Evolutionary conservation across 2,329 filamentous ascomycete genomes (phyloP).

Genomic region (Hypoxylon sp.): DNA sequence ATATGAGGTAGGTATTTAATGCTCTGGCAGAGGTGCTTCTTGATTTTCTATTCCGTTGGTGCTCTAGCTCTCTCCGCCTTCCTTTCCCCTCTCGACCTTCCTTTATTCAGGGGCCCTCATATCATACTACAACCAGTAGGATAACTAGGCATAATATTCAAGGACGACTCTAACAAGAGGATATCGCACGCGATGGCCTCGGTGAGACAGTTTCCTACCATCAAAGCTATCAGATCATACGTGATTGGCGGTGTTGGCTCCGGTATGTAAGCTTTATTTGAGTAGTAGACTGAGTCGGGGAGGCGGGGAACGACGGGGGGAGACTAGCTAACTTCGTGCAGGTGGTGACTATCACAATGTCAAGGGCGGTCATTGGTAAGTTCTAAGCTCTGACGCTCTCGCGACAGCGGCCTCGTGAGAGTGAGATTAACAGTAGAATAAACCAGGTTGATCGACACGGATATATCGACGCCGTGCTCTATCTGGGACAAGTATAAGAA

Average conservation of each 20-base stretch:
- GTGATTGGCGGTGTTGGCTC: conserved; percentile 73
- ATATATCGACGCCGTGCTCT: conserved; percentile 93
- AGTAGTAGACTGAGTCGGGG: neutral
- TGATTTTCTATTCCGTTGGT: conserved; percentile 4
- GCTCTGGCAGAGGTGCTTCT: conserved; percentile 22
- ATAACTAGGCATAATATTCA: neutral
- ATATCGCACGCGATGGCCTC: conserved; percentile 57
- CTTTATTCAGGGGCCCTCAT: neutral
- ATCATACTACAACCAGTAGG: neutral
- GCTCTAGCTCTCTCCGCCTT: conserved; percentile 19
- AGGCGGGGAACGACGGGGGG: conserved; percentile 13
- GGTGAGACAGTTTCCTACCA: conserved; percentile 74
- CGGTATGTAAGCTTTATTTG: conserved; percentile 55
- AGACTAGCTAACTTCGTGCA: conserved; percentile 52
- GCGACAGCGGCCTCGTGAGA: conserved; percentile 1
- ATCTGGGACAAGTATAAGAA: conserved; percentile 88
- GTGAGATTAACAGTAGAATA: conserved; percentile 2
- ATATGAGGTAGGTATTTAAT: conserved; percentile 38
- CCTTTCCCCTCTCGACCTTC: neutral
- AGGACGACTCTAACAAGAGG: conserved; percentile 7
- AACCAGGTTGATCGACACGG: conserved; percentile 86
- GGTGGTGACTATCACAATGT: conserved; percentile 95
- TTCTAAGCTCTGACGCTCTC: neutral
- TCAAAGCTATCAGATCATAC: conserved; percentile 80
- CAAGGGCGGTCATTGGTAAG: conserved; percentile 75